Base-by-base conservation (phyloP, 1,284 basidiomycete genomes). In the Ceratobasidium papillatum region DNA sequence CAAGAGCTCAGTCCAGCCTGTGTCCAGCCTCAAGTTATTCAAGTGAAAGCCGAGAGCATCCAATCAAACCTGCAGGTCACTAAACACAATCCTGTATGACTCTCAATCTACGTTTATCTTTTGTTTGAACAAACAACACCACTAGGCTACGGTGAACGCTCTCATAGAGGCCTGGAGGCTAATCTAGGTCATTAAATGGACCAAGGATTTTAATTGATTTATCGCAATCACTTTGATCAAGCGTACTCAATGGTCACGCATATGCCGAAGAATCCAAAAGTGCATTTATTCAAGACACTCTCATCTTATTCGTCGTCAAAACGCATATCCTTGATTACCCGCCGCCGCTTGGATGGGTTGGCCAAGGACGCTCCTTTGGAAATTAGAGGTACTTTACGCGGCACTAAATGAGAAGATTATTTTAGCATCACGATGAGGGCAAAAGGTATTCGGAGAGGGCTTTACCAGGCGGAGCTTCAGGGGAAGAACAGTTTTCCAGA, bases 251-350 rank as follows among this genome's bases (percentile, higher is more conserved):
- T n/a, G 19, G 9, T 25, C 25, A 59, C 56, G 25, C 17, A 59
- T 36, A 17, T 56, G 34, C 36, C 3, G 9, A 36, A 59, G 3
- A 19, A 25, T 11, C 56, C 56, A 22, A 38, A 59, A 38, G 14
- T 59, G 27, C 1, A 36, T 3, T 22, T 19, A 9, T 36, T 22
- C 30, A 17, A n/a, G 4, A 22, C 12, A 25, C n/a, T n/a, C n/a
- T 34, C 11, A 30, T 49, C 0, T 56, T 61, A 71, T 32, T 71
- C 68, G 34, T 54, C 68, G 54, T 71, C 68, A 22, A 71, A 71
- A 11, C 68, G 68, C 68, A 71, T 47, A 25, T 71, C 68, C 22
- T 71, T 71, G 41, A 71, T 56, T 22, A 71, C 54, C 8, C 52
- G 41, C 38, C 68, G 68, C 54, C 68, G 54, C 45, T 61, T 71